phyloP scores from a whole-genome alignment of 2,329 filamentous ascomycete genomes.

The Ophiosphaerella narmari region DNA sequence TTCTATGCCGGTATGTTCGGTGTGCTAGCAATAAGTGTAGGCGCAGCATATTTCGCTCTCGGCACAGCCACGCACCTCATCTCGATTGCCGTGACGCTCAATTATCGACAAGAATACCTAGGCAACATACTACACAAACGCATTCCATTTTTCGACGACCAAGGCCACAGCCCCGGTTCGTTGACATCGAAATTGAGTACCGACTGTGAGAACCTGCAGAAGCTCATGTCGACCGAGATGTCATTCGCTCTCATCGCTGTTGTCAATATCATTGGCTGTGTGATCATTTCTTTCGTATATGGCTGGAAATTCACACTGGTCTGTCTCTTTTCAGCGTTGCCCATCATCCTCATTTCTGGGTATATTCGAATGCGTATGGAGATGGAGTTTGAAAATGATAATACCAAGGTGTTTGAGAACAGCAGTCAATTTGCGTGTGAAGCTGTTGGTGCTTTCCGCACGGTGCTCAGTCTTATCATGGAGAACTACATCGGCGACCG shows the following conservation, averaged over 20 bases:
- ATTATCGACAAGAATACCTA: slow-evolving; percentile 65
- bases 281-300: slow-evolving; percentile 71
- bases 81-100: slow-evolving; percentile 53
- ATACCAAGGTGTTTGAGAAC: slow-evolving; percentile 68
- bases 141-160: slow-evolving; percentile 64
- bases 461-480: slow-evolving; percentile 71
- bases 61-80: slow-evolving; percentile 42
- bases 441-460: slow-evolving; percentile 73
- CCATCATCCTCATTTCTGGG: slow-evolving; percentile 55
- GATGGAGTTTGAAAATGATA: slow-evolving; percentile 70
- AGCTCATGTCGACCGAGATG: slow-evolving; percentile 67
- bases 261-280: slow-evolving; percentile 67
- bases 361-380: slow-evolving; percentile 62
- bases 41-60: slow-evolving; percentile 59
- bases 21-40: slow-evolving; percentile 59
- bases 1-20: slow-evolving; percentile 73
- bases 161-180: slow-evolving; percentile 64
- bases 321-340: slow-evolving; percentile 63
- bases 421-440: slow-evolving; percentile 77
- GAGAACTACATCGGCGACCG: slow-evolving; percentile 67
- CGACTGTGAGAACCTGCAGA: slow-evolving; percentile 65
- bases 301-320: slow-evolving; percentile 79
- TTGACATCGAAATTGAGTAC: slow-evolving; percentile 61
- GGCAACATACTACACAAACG: slow-evolving; percentile 63
- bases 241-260: slow-evolving; percentile 63